Conservation (phyloP, 2,329 filamentous ascomycete species). For the Elsinoe fawcettii region DNA sequence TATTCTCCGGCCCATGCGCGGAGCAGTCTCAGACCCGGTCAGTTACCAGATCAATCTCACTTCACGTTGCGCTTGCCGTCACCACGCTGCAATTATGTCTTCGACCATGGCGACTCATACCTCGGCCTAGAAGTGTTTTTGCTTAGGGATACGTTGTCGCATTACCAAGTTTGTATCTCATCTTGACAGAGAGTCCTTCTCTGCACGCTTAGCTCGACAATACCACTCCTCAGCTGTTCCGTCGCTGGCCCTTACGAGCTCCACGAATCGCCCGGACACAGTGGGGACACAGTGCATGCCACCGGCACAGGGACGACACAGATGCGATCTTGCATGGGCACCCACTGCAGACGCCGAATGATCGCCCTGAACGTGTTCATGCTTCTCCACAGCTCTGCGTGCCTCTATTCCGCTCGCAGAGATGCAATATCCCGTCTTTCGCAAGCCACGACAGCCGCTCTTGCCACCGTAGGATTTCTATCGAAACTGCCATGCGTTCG, state of each 20-base stretch:
- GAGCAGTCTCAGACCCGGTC: background rate
- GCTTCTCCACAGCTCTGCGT: background rate
- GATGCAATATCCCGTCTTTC: background rate
- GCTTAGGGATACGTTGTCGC: background rate
- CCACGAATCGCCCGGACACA: background rate
- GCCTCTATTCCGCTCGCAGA: background rate
- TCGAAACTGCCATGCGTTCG: background rate
- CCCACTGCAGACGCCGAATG: background rate
- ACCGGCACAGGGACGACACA: background rate
- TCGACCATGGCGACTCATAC: too few species aligned
- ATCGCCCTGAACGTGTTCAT: background rate
- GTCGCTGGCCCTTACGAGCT: background rate
- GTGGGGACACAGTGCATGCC: background rate
- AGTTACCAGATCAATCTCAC: background rate
- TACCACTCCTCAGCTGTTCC: background rate
- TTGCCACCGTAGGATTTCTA: background rate
- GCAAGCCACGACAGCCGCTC: background rate
- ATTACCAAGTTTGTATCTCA: background rate
- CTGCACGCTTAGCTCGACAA: background rate
- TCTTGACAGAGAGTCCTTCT: background rate
- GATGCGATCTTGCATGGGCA: background rate
- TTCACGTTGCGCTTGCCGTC: background rate
- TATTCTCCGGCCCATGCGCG: background rate
- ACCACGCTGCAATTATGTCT: background rate
- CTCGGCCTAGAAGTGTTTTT: background rate